Conservation (phyloP, 2,329 filamentous ascomycete genomes). For the Cytospora chrysosperma region DNA sequence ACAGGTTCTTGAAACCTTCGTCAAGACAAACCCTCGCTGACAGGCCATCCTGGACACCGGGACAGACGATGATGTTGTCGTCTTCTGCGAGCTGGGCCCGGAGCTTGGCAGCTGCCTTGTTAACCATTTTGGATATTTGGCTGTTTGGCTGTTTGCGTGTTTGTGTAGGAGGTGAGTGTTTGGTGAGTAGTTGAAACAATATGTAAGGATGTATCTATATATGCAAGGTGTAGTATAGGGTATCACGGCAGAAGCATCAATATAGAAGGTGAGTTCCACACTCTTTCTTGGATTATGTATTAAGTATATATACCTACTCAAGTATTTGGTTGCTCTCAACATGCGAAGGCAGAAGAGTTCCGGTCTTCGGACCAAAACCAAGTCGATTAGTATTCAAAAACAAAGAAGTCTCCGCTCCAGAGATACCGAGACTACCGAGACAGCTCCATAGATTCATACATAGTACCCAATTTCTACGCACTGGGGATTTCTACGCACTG, state of each 20-base stretch:
- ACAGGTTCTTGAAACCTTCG: conserved; percentile 63
- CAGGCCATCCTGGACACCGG: conserved; percentile 68
- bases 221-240: not conserved
- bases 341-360: not conserved
- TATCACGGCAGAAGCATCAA: not conserved
- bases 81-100: conserved; percentile 40
- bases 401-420: not conserved
- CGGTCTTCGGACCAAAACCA: not conserved
- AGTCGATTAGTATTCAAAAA: not conserved
- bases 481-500: too few relatives aligned
- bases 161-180: too few relatives aligned
- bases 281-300: not conserved
- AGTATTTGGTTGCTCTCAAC: not conserved
- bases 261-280: not conserved
- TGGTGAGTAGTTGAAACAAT: not conserved
- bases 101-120: conserved; percentile 36
- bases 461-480: not conserved
- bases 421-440: not conserved
- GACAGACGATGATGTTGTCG: conserved; percentile 52
- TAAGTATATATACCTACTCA: not conserved
- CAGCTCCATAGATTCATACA: not conserved
- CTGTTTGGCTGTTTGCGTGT: too few relatives aligned
- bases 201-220: too few relatives aligned
- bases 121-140: conserved; percentile 30
- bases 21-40: conserved; percentile 62